phyloP scores from a whole-genome alignment of 2,329 filamentous ascomycete species.

The Paracoccidioides lutzii region DNA sequence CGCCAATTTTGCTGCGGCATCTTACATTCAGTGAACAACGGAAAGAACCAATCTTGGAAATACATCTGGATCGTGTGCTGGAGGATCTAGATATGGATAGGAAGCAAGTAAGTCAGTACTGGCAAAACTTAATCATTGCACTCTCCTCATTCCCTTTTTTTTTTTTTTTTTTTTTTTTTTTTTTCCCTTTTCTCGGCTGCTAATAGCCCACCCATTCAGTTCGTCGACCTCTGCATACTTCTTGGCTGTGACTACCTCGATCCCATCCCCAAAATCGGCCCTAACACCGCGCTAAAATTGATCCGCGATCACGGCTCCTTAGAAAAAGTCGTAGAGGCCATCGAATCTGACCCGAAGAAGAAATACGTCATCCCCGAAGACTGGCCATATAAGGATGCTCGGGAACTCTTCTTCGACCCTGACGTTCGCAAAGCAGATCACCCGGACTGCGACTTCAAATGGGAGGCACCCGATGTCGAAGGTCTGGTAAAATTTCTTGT shows the following conservation, averaged over 20 bases:
- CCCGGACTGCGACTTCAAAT: constrained; percentile 89
- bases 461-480: constrained; percentile 85
- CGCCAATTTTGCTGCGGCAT: constrained; percentile 80
- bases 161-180: background rate
- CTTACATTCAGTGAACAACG: constrained; percentile 94
- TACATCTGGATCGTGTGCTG: constrained; percentile 73
- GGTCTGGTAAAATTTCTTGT: constrained; percentile 83
- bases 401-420: constrained; percentile 80
- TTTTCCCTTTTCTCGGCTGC: background rate
- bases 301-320: constrained; percentile 84
- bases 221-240: constrained; percentile 94
- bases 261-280: constrained; percentile 86
- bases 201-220: constrained; percentile 40
- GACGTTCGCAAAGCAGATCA: constrained; percentile 76
- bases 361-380: constrained; percentile 86
- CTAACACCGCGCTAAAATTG: constrained; percentile 79
- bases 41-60: constrained; percentile 95
- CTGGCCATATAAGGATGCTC: constrained; percentile 89
- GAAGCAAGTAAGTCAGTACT: constrained; percentile 49
- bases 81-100: constrained; percentile 80
- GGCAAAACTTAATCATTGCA: background rate
- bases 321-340: constrained; percentile 71
- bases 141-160: background rate
- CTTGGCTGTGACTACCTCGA: constrained; percentile 97
- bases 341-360: constrained; percentile 61